These are phyloP conservation scores for Russula vinacea DNA, from an alignment of 768 basidiomycete genomes.

Conservation along the genomic window DNA sequence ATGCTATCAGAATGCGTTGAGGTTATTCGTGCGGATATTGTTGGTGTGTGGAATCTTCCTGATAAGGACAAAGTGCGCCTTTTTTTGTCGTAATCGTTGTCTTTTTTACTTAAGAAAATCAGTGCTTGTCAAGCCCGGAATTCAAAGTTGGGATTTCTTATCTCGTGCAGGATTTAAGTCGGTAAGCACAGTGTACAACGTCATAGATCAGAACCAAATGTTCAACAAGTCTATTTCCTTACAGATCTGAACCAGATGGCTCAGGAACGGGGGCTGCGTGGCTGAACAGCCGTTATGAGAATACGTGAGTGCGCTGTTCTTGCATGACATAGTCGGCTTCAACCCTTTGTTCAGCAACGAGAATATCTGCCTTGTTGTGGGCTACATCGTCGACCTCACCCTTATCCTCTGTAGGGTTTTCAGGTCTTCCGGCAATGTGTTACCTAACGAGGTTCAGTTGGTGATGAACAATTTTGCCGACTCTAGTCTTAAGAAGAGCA, in stretches of 20 bases:
- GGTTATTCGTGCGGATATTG: conserved; percentile 11
- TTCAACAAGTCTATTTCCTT: background rate
- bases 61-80: conserved; percentile 3
- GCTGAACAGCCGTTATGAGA: background rate
- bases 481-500: background rate
- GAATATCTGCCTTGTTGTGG: conserved; percentile 8
- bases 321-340: background rate
- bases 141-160: conserved; percentile 10
- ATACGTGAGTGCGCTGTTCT: background rate
- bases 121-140: conserved; percentile 7
- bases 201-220: background rate
- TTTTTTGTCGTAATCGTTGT: background rate
- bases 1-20: background rate
- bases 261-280: background rate
- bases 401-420: conserved; percentile 4
- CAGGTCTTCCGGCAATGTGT: background rate
- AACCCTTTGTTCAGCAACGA: conserved; percentile 1
- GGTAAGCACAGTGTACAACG: background rate
- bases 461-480: background rate
- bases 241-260: background rate
- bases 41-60: conserved; percentile 11
- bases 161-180: conserved; percentile 1
- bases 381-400: conserved; percentile 19
- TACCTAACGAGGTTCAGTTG: background rate
- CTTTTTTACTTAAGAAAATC: background rate